Percentiles rank a stretch among this genome's conserved stretches.
Conservation (phyloP, 2,329 filamentous ascomycete species). For the Lizonia empirigonia region DNA sequence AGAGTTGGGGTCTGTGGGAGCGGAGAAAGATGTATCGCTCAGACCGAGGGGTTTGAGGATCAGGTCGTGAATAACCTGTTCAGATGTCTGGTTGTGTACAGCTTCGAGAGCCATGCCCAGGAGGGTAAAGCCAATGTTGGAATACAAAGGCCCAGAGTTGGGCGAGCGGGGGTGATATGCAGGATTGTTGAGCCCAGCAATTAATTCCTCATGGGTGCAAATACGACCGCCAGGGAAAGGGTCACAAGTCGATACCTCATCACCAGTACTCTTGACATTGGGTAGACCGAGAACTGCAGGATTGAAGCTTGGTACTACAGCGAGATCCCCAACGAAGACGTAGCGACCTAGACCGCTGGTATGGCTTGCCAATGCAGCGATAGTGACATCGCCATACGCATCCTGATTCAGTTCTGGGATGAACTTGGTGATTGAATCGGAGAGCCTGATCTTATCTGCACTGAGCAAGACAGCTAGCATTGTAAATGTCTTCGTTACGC, state of each 20-base stretch:
- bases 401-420: slow-evolving; percentile 26
- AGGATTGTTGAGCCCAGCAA: slow-evolving; percentile 32
- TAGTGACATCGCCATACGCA: slow-evolving; percentile 29
- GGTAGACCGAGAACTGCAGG: slow-evolving; percentile 25
- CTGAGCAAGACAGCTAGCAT: slow-evolving; percentile 31
- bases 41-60: slow-evolving; percentile 29
- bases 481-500: slow-evolving; percentile 36
- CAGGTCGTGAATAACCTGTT: slow-evolving; percentile 28
- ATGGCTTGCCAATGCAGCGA: slow-evolving; percentile 28
- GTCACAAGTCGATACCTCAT: slow-evolving; percentile 27
- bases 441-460: slow-evolving; percentile 25
- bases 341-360: slow-evolving; percentile 33
- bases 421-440: slow-evolving; percentile 33
- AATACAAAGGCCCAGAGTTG: slow-evolving; percentile 27
- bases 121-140: slow-evolving; percentile 33
- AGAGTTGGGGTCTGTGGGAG: slow-evolving; percentile 14
- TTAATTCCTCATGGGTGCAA: slow-evolving; percentile 25
- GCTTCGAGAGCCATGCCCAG: slow-evolving; percentile 31
- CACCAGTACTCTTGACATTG: slow-evolving; percentile 20
- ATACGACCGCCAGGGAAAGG: slow-evolving; percentile 24
- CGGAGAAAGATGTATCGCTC: slow-evolving; percentile 20
- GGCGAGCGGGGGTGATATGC: slow-evolving; percentile 24
- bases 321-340: slow-evolving; percentile 31
- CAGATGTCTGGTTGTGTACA: slow-evolving; percentile 26
- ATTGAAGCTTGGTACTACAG: slow-evolving; percentile 20